A percentile compares a stretch with the other conserved stretches of the same genome.
phyloP scores from a whole-genome alignment of 2,329 filamentous ascomycete species.

The Aspergillus nomiae region DNA sequence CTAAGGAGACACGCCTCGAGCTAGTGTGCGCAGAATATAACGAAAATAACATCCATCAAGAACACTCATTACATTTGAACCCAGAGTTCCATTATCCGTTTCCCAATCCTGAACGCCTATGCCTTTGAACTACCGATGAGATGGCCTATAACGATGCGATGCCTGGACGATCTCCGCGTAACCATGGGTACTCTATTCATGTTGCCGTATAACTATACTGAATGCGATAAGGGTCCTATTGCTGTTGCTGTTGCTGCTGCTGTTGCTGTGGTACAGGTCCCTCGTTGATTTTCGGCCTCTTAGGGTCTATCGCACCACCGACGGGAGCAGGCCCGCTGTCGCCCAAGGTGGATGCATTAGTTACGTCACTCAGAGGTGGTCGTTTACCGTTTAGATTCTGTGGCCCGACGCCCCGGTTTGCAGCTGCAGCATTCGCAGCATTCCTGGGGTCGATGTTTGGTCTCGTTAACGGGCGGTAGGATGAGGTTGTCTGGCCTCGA shows the following conservation, averaged over 20 bases:
- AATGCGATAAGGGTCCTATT: constrained; percentile 3
- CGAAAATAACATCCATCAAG: neutral
- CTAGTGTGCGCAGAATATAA: neutral
- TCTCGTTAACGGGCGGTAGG: constrained; percentile 49
- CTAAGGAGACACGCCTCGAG: neutral
- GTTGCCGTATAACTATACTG: constrained; percentile 7
- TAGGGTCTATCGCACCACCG: constrained; percentile 31
- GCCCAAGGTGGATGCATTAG: constrained; percentile 37
- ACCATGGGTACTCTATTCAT: constrained; percentile 6
- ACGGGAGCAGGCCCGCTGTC: constrained; percentile 26
- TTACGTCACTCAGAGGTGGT: constrained; percentile 48
- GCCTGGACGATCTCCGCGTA: neutral
- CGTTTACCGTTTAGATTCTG: constrained; percentile 44
- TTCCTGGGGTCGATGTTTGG: constrained; percentile 36
- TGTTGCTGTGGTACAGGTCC: constrained; percentile 15
- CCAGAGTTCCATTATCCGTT: neutral
- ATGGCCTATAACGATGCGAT: neutral
- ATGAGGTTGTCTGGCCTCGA: constrained; percentile 39
- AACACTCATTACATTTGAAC: neutral
- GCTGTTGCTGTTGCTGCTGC: constrained; percentile 20
- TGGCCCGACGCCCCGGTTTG: constrained; percentile 25
- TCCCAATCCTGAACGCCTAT: constrained; percentile 1
- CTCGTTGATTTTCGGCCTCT: constrained; percentile 33
- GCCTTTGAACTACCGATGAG: neutral
- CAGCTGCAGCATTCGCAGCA: constrained; percentile 18